A percentile compares a stretch with the other conserved stretches of the same genome.
Conservation (phyloP, 139 green algal species). For the Micromonas commoda region DNA sequence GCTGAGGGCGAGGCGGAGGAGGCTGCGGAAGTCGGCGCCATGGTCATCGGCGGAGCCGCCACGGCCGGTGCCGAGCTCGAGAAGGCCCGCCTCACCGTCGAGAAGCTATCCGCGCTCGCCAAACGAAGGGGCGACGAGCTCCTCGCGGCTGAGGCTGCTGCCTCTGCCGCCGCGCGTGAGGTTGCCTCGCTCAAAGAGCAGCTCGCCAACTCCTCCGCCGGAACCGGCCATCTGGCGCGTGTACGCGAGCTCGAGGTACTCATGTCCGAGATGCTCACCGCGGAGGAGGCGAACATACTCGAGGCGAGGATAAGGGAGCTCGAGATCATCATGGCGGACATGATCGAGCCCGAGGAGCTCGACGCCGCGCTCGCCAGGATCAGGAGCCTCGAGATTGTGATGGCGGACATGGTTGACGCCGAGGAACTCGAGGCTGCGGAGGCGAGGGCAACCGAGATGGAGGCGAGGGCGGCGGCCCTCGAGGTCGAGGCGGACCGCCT, state of each 20-base stretch:
- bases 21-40: too few relatives aligned
- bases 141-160: neutral
- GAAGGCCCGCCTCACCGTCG: neutral
- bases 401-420: constrained; percentile 20
- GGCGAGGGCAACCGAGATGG: neutral
- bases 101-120: neutral
- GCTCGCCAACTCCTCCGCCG: neutral
- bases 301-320: neutral
- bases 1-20: neutral
- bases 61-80: neutral
- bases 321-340: neutral
- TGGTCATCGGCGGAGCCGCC: too few relatives aligned
- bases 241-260: neutral
- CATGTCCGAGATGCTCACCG: neutral
- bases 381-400: neutral
- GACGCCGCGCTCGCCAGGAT: neutral
- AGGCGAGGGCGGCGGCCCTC: neutral
- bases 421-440: neutral
- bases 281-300: neutral
- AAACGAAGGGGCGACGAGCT: neutral
- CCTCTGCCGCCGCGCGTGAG: neutral
- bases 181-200: neutral
- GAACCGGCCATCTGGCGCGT: neutral
- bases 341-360: neutral
- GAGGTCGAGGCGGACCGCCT: neutral